Conservation (phyloP, 129 eudicot genomes). For the Flaveria robusta region DNA sequence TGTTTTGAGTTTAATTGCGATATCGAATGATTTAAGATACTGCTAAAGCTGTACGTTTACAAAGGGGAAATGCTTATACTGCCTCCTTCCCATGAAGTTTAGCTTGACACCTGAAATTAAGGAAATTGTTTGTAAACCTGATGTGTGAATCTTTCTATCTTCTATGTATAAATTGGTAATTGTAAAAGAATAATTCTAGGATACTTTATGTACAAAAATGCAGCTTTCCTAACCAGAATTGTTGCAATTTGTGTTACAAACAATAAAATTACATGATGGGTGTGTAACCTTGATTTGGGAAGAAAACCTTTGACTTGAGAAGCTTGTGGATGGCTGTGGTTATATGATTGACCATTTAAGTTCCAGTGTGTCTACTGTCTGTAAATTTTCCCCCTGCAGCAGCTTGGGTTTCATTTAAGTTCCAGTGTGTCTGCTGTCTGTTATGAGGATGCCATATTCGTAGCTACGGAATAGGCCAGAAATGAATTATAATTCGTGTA, state of each 20-base stretch:
- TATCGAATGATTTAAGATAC: background rate
- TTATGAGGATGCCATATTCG: background rate
- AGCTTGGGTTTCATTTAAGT: background rate
- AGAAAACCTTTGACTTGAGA: background rate
- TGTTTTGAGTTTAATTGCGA: background rate
- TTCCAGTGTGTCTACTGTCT: background rate
- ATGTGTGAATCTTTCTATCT: background rate
- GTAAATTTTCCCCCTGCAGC: background rate
- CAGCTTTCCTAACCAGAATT: background rate
- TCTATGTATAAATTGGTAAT: no score
- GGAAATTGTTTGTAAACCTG: background rate
- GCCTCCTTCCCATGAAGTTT: background rate
- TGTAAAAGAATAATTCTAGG: background rate
- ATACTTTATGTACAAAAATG: background rate
- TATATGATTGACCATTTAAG: background rate
- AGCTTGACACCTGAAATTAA: background rate
- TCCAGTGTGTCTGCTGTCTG: background rate
- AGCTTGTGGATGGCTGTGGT: background rate
- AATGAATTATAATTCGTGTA: background rate
- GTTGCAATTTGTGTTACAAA: background rate
- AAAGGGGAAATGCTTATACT: background rate
- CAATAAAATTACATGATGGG: slow-evolving; percentile 4
- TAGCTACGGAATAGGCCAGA: background rate
- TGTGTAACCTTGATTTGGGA: background rate
- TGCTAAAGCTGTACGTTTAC: background rate